Base-by-base conservation (phyloP, 2,329 filamentous ascomycete genomes). In the Ceratocystis variospora region DNA sequence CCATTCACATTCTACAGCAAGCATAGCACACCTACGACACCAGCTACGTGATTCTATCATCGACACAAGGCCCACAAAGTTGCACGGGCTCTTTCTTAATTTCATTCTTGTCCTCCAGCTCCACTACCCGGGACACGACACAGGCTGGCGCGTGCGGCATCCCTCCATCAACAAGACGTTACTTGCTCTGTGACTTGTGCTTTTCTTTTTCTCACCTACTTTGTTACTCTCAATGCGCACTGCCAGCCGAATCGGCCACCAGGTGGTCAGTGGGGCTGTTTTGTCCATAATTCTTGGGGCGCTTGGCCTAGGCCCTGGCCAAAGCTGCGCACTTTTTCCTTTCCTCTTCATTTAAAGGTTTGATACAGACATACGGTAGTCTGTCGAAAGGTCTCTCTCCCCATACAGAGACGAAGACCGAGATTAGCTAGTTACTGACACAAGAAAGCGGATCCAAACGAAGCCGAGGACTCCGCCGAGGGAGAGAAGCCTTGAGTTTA, bases 281-380 rank as follows among this genome's bases (percentile, higher is more conserved):
- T 31, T 59, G 28, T 31, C 31, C 55, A 59, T 59, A 37, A 59
- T 25, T 59, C 31, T 33, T 37, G 15, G 55, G 28, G 28, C 55
- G 55, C 55, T 59, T 31, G 55, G 55, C 28, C 55, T 59, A 17
- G 15, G 12, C 3, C 17, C 17, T 37, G 55, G 55, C 28, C 55
- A 31, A 37, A 59, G 55, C 55, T 59, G 55, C 55, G 55, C 55
- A 37, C 55, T 59, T 59, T 59, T 59, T 59, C 17, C 6, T 59
- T 59, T 59, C 22, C 55, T 59, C 55, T 59, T 59, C 55, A 59
- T 59, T 59, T 59, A 59, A 59, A 59, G 55, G 31, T 59, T 59
- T 59, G 55, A 28, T 59, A 33, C 28, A 57, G 25, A 57, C 53
- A 57, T 8, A 33, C 15, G 28, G 55, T 59, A 59, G 55, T 17